Evolutionary conservation across 2,329 filamentous ascomycete species (phyloP).

Genomic region (Xylaria digitata): DNA sequence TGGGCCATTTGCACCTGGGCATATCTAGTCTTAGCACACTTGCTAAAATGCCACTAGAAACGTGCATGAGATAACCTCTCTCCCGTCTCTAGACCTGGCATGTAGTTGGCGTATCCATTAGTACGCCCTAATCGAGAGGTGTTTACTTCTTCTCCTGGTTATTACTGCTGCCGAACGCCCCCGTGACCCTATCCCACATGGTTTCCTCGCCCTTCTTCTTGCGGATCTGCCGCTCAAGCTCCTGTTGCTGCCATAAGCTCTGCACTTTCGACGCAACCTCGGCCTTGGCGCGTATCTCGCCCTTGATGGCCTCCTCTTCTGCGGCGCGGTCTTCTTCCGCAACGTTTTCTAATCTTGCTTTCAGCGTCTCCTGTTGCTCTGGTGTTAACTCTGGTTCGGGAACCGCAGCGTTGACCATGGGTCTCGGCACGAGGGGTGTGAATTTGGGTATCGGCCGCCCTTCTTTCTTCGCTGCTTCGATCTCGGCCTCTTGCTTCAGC

Average conservation of each 20-base stretch:
- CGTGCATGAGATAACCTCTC: background rate
- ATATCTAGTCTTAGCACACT: background rate
- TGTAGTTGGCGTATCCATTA: background rate
- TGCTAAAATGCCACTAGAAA: background rate
- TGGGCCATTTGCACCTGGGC: constrained; percentile 4
- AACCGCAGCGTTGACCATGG: constrained; percentile 37
- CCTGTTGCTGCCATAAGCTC: constrained; percentile 66
- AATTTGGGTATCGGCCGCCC: constrained; percentile 70
- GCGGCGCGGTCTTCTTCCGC: constrained; percentile 67
- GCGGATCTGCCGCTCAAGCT: constrained; percentile 64
- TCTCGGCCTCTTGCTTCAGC: constrained; percentile 80
- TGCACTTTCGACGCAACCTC: constrained; percentile 69
- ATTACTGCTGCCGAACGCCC: constrained; percentile 44
- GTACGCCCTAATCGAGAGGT: background rate
- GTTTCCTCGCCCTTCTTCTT: constrained; percentile 66
- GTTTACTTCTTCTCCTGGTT: constrained; percentile 39
- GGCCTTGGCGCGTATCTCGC: constrained; percentile 69
- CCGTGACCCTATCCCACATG: constrained; percentile 55
- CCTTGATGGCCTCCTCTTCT: constrained; percentile 72
- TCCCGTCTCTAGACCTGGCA: background rate
- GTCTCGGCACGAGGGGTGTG: constrained; percentile 63
- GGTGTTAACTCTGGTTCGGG: constrained; percentile 52
- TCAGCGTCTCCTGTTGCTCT: constrained; percentile 63
- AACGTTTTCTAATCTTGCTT: constrained; percentile 67
- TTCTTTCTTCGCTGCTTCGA: constrained; percentile 75